Percentiles rank a stretch among this genome's conserved stretches.
phyloP scores from a whole-genome alignment of 805 yeast species.

The Candida vaughaniae region DNA sequence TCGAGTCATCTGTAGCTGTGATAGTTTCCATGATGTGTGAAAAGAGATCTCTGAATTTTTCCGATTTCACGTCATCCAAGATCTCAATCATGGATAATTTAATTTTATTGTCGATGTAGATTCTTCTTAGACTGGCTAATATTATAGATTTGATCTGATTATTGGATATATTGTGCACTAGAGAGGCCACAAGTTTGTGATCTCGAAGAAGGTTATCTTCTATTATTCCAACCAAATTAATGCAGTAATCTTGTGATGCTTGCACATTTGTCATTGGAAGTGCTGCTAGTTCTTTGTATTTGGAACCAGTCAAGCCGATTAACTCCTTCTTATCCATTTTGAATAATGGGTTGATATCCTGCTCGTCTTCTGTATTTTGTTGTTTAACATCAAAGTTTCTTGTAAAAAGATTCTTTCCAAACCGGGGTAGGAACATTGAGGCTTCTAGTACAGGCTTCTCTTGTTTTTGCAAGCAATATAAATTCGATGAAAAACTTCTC shows the following conservation, averaged over 20 bases:
- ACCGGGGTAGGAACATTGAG: constrained; percentile 3
- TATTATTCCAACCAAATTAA: constrained; percentile 27
- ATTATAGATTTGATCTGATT: constrained; percentile 15
- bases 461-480: no score
- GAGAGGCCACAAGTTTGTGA: constrained; percentile 21
- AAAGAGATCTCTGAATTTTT: constrained; percentile 17
- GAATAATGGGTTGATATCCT: constrained; percentile 34
- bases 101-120: constrained; percentile 6
- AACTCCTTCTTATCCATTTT: constrained; percentile 26
- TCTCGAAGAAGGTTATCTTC: constrained; percentile 28
- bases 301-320: constrained; percentile 18
- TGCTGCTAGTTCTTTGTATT: constrained; percentile 25
- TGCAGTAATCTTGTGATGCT: constrained; percentile 30
- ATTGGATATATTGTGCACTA: constrained; percentile 21
- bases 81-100: constrained; percentile 26
- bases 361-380: not conserved
- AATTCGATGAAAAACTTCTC: not conserved
- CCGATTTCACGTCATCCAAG: constrained; percentile 23
- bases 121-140: constrained; percentile 11
- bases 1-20: constrained; percentile 12
- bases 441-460: not conserved
- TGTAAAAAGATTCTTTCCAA: constrained; percentile 14
- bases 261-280: constrained; percentile 22
- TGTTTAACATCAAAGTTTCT: constrained; percentile 5
- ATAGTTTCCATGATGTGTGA: constrained; percentile 14